Conservation (phyloP, 2,329 filamentous ascomycete species). For the Phyllosticta capitalensis region DNA sequence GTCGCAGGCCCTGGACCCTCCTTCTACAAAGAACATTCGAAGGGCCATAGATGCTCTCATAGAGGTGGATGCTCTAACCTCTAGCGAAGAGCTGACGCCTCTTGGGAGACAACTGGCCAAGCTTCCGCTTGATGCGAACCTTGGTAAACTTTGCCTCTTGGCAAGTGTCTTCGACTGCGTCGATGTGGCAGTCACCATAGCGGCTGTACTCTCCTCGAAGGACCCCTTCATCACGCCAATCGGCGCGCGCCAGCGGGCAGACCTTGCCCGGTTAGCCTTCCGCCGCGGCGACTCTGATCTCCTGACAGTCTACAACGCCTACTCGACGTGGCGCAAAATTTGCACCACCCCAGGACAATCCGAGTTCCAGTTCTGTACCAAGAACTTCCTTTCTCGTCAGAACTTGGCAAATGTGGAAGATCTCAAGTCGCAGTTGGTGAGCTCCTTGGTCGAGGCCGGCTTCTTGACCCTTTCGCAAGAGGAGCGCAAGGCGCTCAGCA, state of each 20-base stretch:
- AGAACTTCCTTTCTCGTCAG: constrained; percentile 86
- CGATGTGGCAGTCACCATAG: constrained; percentile 83
- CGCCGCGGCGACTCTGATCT: constrained; percentile 82
- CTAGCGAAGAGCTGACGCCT: constrained; percentile 72
- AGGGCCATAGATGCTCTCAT: constrained; percentile 86
- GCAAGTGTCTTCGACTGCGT: constrained; percentile 82
- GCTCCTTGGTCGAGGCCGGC: constrained; percentile 75
- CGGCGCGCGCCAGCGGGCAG: constrained; percentile 71
- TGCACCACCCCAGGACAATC: constrained; percentile 61
- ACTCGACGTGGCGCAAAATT: constrained; percentile 75
- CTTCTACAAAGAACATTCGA: constrained; percentile 83
- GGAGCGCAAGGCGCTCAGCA: constrained; percentile 60
- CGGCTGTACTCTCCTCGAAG: constrained; percentile 88
- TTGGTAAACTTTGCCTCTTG: constrained; percentile 85
- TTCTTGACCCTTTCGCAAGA: constrained; percentile 66
- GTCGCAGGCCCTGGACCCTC: constrained; percentile 78
- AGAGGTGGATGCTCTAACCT: constrained; percentile 81
- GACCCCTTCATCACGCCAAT: constrained; percentile 86
- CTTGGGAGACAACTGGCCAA: constrained; percentile 80
- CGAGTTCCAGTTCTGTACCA: constrained; percentile 85
- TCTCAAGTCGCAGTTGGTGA: constrained; percentile 81
- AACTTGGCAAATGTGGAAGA: constrained; percentile 90
- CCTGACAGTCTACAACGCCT: constrained; percentile 88
- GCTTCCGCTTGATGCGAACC: constrained; percentile 83
- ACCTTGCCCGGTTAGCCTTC: constrained; percentile 69